Conservation (phyloP, 164 flowering plant genomes). For the Kalanchoe fedtschenkoi region DNA sequence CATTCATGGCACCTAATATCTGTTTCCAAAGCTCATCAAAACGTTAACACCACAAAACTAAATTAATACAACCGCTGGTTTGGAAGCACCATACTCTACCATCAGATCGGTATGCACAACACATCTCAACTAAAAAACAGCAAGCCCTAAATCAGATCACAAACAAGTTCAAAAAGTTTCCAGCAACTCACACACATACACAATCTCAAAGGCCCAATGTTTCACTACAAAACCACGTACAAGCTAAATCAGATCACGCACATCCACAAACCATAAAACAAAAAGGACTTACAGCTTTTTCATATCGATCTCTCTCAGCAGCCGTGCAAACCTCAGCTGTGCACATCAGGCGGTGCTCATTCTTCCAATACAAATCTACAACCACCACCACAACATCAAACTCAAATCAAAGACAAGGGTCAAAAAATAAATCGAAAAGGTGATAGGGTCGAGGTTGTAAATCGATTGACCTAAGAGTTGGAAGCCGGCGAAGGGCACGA, state of each 20-base stretch:
- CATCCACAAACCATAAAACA: not conserved
- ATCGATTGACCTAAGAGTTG: conserved; percentile 64
- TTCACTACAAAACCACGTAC: not conserved
- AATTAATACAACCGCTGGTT: too few relatives aligned
- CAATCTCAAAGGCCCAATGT: not conserved
- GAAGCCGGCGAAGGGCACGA: conserved; percentile 79
- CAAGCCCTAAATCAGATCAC: not conserved
- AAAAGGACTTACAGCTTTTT: conserved; percentile 65
- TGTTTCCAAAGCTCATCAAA: too few relatives aligned
- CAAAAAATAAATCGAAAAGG: not conserved
- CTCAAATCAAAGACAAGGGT: not conserved
- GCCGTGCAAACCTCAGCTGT: conserved; percentile 79
- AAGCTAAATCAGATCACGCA: not conserved
- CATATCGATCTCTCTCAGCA: conserved; percentile 79
- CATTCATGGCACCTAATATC: too few relatives aligned
- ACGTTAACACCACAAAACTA: too few relatives aligned
- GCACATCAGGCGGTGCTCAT: conserved; percentile 82
- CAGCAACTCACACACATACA: not conserved
- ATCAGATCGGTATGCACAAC: too few relatives aligned
- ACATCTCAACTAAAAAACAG: too few relatives aligned
- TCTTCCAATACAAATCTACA: conserved; percentile 92
- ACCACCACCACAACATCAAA: not conserved
- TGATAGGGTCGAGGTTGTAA: not conserved
- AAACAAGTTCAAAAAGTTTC: not conserved
- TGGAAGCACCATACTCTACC: too few relatives aligned